Evolutionary conservation across 805 yeast species (phyloP).

Genomic region (Starmerella stigmatis): DNA sequence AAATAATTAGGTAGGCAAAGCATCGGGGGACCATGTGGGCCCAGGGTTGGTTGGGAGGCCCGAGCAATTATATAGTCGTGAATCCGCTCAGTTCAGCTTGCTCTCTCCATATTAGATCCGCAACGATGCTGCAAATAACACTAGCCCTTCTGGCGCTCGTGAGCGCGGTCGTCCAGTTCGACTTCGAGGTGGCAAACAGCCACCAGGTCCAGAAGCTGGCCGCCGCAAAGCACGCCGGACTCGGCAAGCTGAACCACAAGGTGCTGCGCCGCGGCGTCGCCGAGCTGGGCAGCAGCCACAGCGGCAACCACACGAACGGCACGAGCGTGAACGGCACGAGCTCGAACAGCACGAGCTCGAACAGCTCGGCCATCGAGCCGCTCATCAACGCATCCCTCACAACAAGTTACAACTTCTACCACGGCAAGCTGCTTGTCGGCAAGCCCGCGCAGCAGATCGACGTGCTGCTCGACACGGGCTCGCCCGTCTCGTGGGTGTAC

Average conservation of each 20-base stretch:
- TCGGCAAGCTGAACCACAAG: not conserved
- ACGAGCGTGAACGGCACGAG: too few species aligned
- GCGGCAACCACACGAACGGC: too few species aligned
- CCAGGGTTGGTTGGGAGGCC: not conserved
- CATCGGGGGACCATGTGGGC: not conserved
- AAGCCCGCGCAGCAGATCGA: conserved; percentile 36
- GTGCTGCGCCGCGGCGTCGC: not conserved
- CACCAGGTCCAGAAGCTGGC: not conserved
- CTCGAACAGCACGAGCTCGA: not conserved
- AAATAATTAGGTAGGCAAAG: not conserved
- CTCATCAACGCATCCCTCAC: conserved; percentile 23
- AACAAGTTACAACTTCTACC: conserved; percentile 30
- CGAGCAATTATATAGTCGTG: not conserved
- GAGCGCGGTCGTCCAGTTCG: conserved; percentile 12
- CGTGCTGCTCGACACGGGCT: conserved; percentile 41
- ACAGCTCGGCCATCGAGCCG: conserved; percentile 11
- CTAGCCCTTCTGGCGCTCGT: conserved; percentile 12
- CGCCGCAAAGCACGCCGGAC: not conserved
- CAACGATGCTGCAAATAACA: not conserved
- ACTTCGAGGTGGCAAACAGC: conserved; percentile 13
- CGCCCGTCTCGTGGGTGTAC: conserved; percentile 42
- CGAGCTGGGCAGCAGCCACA: not conserved
- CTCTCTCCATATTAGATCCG: not conserved
- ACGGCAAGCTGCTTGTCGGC: conserved; percentile 33
- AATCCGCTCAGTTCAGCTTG: not conserved